Evolutionary conservation across 208 protist species (phyloP).

Genomic region (Crithidia sp.): DNA sequence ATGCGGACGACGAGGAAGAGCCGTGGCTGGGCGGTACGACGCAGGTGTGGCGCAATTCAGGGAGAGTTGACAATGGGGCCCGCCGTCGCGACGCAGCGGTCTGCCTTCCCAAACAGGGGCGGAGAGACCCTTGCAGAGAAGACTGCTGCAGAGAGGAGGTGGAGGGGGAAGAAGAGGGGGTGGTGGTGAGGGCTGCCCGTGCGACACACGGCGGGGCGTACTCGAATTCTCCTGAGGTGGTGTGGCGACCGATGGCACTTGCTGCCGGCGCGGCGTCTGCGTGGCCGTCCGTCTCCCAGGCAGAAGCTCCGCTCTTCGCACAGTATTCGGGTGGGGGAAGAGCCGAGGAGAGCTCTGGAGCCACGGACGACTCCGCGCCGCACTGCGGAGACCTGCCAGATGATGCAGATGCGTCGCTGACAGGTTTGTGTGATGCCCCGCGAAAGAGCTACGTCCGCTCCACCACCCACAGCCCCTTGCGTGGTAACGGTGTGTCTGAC

Average conservation of each 20-base stretch:
- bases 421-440: constrained; percentile 42
- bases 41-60: constrained; percentile 13
- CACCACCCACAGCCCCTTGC: constrained; percentile 9
- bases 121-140: not conserved
- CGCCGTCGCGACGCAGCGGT: not conserved
- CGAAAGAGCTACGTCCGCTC: constrained; percentile 50
- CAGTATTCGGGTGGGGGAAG: not conserved
- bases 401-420: not conserved
- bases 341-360: constrained; percentile 12
- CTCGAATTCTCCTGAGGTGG: constrained; percentile 1
- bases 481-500: not conserved
- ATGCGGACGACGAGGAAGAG: not conserved
- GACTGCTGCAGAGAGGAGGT: not conserved
- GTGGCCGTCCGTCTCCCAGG: too few relatives aligned
- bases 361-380: not conserved
- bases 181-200: too few relatives aligned
- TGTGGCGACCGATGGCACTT: not conserved
- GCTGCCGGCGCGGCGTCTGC: not conserved
- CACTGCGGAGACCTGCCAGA: not conserved
- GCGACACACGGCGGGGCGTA: not conserved
- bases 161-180: too few relatives aligned
- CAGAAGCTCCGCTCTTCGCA: too few relatives aligned
- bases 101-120: not conserved
- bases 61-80: not conserved
- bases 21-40: constrained; percentile 12